Percentiles rank a stretch among this genome's conserved stretches.
phyloP scores from a whole-genome alignment of 129 eudicot species.

The Escallonia herrerae region DNA sequence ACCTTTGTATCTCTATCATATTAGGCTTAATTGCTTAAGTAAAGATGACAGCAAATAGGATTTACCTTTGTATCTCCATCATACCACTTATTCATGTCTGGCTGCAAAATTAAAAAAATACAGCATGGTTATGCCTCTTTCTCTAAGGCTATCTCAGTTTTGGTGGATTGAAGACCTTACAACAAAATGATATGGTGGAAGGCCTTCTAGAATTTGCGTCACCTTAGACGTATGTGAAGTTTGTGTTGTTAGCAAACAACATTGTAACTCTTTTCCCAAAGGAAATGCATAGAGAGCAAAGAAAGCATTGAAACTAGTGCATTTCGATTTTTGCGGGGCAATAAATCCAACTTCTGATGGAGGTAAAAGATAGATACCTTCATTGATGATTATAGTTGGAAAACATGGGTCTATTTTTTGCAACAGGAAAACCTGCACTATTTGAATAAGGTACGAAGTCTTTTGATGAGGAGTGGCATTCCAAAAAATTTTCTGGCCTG shows the following conservation, averaged over 20 bases:
- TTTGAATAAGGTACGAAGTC: background rate
- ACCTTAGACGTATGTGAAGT: background rate
- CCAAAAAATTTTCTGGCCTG: conserved; percentile 3
- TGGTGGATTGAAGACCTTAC: background rate
- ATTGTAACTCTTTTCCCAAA: background rate
- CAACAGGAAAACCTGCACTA: conserved; percentile 6
- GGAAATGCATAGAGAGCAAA: background rate
- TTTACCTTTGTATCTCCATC: too few relatives aligned
- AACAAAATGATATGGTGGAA: background rate
- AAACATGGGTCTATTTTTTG: too few relatives aligned
- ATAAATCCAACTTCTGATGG: too few relatives aligned
- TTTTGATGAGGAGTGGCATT: background rate
- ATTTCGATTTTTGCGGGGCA: background rate
- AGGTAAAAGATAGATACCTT: too few relatives aligned
- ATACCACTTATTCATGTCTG: background rate
- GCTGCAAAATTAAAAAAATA: background rate
- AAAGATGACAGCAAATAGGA: too few relatives aligned
- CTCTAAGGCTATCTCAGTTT: background rate
- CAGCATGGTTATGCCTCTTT: background rate
- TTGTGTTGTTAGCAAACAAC: background rate
- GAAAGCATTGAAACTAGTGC: background rate
- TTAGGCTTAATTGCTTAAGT: too few relatives aligned
- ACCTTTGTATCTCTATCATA: too few relatives aligned
- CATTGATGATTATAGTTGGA: too few relatives aligned
- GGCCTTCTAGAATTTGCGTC: background rate